Evolutionary conservation across 2,329 filamentous ascomycete genomes (phyloP), one percentile per base, ranked within the genome.

Genomic region (Cladobotryum protrusum): DNA sequence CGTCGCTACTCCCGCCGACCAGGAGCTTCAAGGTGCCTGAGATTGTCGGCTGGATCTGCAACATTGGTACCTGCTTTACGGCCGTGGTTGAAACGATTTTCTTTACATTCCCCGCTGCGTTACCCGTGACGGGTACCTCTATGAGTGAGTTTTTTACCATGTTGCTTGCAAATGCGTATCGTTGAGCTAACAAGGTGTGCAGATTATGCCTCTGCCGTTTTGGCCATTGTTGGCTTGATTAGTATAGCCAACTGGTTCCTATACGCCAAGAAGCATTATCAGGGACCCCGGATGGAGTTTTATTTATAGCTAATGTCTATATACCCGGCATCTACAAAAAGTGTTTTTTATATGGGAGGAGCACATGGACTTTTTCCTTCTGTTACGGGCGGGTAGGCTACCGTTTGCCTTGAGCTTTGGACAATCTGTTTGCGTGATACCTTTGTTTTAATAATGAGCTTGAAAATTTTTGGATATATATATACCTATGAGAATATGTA

Each of bases 161-260:
- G 17, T 34, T 6, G n/a, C n/a, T 14, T 15, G n/a, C 3, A 17
- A n/a, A 5, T 33, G 15, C 33, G 17, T 32, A 15, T 17, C 15
- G 9, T 41, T 33, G 3, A 24, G 8, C 49, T 49, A 9, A 49
- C 35, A 1, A 12, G 0, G 13, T 5, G 6, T 5, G 3, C 15
- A 52, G 49, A 52, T 29, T 52, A 52, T 17, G 49, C 49, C 5
- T 45, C 39, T 6, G 49, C 41, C 1, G 49, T 52, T 3, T 19
- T 52, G 14, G 46, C 41, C 3, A 36, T 52, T 5, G 35, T 52
- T 35, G 49, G 24, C 6, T 35, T 52, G 24, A 29, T 49, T 15
- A 45, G 36, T 19, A 12, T 35, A 2, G 12, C 32, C 0, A 52
- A 52, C 18, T 52, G 50, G 50, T 37, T 45, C 13, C 18, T 15